These are phyloP conservation scores for Akanthomyces lecanii DNA, from an alignment of 2,329 filamentous ascomycete genomes.

Conservation along the genomic window DNA sequence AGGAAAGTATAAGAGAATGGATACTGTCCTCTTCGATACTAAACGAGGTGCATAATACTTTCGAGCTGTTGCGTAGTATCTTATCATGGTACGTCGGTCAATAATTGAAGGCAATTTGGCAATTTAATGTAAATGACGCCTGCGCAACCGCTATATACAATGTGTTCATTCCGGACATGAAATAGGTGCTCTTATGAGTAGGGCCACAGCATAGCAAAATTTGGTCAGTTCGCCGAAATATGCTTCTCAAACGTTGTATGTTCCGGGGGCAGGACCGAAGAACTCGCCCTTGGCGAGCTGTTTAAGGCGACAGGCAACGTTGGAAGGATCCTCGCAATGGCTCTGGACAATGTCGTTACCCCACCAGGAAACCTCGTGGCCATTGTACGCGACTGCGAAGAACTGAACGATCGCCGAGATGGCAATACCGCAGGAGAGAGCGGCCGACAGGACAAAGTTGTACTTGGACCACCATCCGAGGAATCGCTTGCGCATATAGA, in stretches of 20 bases:
- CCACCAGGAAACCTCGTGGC: constrained; percentile 37
- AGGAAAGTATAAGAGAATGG: too few relatives aligned
- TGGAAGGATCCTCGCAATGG: constrained; percentile 36
- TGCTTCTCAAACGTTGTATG: constrained; percentile 6
- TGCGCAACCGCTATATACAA: background rate
- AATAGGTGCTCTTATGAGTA: background rate
- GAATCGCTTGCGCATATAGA: constrained; percentile 42
- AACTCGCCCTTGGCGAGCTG: constrained; percentile 23
- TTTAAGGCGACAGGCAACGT: constrained; percentile 22
- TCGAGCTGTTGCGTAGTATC: too few relatives aligned
- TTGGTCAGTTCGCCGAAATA: too few relatives aligned
- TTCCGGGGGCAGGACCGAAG: constrained; percentile 24
- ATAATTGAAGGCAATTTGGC: background rate
- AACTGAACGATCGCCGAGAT: constrained; percentile 40
- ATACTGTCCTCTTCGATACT: too few relatives aligned
- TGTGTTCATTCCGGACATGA: background rate
- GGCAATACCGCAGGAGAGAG: constrained; percentile 39
- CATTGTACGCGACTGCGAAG: constrained; percentile 40
- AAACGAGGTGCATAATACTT: too few relatives aligned
- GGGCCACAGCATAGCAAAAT: too few relatives aligned
- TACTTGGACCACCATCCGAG: constrained; percentile 46
- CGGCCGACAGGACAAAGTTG: constrained; percentile 40
- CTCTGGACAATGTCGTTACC: constrained; percentile 31
- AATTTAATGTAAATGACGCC: too few relatives aligned
- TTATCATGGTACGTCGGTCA: too few relatives aligned